Percentiles rank a stretch among this genome's conserved stretches.
phyloP scores from a whole-genome alignment of 805 yeast genomes.

The Yamadazyma ubonensis region DNA sequence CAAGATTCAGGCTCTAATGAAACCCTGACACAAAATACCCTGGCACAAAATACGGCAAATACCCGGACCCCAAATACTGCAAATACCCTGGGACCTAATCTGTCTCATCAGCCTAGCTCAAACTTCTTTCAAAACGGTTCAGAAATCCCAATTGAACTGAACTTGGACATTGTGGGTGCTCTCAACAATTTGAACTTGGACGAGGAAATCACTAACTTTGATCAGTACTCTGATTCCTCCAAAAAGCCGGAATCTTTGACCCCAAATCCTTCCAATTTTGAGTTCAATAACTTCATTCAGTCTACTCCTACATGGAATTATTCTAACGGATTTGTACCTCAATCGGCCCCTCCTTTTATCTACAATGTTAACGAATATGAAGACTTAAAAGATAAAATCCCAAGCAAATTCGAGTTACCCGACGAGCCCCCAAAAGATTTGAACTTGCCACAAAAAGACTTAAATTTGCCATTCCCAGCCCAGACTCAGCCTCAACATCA shows the following conservation, averaged over 20 bases:
- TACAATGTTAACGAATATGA: constrained; percentile 5
- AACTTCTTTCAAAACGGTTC: constrained; percentile 19
- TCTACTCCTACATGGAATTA: constrained; percentile 30
- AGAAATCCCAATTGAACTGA: constrained; percentile 12
- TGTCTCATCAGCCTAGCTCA: no score
- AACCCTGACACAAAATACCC: no score
- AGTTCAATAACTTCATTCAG: constrained; percentile 11
- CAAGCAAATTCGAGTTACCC: constrained; percentile 22
- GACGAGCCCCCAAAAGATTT: constrained; percentile 11
- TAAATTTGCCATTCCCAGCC: constrained; percentile 24
- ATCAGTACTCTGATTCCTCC: no score
- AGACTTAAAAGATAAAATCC: constrained; percentile 8
- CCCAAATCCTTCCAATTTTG: constrained; percentile 21
- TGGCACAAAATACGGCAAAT: no score
- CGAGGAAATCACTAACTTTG: constrained; percentile 25
- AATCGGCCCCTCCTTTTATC: constrained; percentile 37
- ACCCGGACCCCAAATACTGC: no score
- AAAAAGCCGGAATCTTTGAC: constrained; percentile 10
- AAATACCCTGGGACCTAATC: no score
- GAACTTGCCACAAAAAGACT: constrained; percentile 17
- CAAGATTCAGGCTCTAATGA: no score
- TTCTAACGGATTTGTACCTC: constrained; percentile 24
- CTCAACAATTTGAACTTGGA: constrained; percentile 46
- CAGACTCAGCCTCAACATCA: no score
- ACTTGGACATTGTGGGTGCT: constrained; percentile 49